Base-by-base conservation (phyloP, 192 early-diverging fungal species). In the Glomus cerebriforme region DNA sequence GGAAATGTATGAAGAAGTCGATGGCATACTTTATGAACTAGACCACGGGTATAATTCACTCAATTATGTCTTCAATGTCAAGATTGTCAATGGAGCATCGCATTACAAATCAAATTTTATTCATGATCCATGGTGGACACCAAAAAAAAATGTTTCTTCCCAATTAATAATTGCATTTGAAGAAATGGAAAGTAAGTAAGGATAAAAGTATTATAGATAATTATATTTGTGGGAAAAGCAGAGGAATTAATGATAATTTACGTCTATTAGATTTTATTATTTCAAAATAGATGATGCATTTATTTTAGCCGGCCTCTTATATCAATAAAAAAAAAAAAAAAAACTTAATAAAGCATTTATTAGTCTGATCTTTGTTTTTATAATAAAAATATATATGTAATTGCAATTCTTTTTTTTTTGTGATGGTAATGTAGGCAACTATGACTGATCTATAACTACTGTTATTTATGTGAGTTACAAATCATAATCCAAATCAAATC, bases 21-120 rank as follows among this genome's bases (percentile, higher is more conserved):
- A 45, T 71, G 17, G 22, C 17, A 71, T 70, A 34, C 68, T 70
- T 70, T 70, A 39, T 70, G 35, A 70, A 70, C 35, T 39, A 39
- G 35, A 70, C 31, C 27, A 70, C 13, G 35, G 68, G 0, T 70
- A 70, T 70, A 70, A 70, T 39, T 39, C 68, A 37, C 68, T 70
- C 27, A 70, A 70, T 39, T 0, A 70, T 9, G 27, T 70, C 9
- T 70, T 70, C 35, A 70, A 70, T 39, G 13, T 70, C 27, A 70
- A 70, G 31, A 15, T 39, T n/a, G n/a, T n/a, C n/a, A n/a, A n/a
- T n/a, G n/a, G n/a, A n/a, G n/a, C n/a, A n/a, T n/a, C n/a, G n/a
- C n/a, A n/a, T n/a, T n/a, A n/a, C n/a, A 47, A 49, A 49, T 49
- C 15, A 49, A 49, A 0, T 17, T 49, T 49, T 49, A 49, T 49